Evolutionary conservation across 2,329 filamentous ascomycete genomes (phyloP).

Genomic region (Pseudogymnoascus sp.): DNA sequence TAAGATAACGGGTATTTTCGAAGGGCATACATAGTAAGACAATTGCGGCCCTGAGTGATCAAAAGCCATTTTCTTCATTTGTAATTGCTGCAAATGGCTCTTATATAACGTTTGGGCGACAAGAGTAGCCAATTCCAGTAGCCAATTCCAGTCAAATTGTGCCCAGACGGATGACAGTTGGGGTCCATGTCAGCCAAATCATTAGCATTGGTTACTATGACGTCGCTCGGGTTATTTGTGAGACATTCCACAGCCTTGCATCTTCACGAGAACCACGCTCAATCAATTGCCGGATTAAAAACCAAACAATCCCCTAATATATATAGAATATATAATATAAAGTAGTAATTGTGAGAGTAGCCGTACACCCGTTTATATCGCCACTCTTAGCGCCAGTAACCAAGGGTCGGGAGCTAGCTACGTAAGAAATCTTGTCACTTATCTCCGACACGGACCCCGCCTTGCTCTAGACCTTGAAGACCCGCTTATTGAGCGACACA

Average conservation of each 20-base stretch:
- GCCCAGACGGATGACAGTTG: neutral
- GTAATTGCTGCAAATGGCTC: too few species aligned
- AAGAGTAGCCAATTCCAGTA: neutral
- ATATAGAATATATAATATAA: neutral
- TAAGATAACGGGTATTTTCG: too few species aligned
- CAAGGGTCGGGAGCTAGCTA: neutral
- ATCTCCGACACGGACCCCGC: neutral
- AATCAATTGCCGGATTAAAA: neutral
- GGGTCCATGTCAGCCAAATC: neutral
- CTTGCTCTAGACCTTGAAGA: neutral
- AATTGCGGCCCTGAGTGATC: too few species aligned
- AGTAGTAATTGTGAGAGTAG: neutral
- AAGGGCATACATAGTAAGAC: too few species aligned
- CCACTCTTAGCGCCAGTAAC: neutral
- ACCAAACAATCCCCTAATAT: neutral
- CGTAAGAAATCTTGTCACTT: conserved; percentile 8
- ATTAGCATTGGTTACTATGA: neutral
- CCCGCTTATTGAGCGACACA: conserved; percentile 1
- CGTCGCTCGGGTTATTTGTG: neutral
- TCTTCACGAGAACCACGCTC: neutral
- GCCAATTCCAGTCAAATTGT: neutral
- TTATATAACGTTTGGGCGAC: too few species aligned
- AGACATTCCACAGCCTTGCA: conserved; percentile 3
- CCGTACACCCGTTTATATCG: neutral
- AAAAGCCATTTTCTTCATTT: too few species aligned